These are phyloP conservation scores for Ambrosiella cleistominuta DNA, from an alignment of 2,329 filamentous ascomycete genomes.

Conservation along the genomic window DNA sequence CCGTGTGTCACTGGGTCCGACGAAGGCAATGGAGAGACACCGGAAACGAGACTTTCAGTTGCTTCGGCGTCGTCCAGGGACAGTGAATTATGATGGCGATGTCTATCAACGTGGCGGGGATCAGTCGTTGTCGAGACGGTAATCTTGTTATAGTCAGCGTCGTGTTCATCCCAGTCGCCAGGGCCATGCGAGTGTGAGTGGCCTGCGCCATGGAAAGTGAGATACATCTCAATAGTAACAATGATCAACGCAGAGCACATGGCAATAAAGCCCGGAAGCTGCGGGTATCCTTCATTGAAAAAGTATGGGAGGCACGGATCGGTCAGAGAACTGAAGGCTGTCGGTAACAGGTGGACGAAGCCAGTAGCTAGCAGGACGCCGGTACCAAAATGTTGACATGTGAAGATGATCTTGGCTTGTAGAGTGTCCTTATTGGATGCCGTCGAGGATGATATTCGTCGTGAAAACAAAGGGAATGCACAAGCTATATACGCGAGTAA, in stretches of 20 bases:
- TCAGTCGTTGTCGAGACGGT: neutral
- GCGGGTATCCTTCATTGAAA: slow-evolving; percentile 63
- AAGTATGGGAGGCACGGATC: slow-evolving; percentile 58
- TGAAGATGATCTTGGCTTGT: slow-evolving; percentile 43
- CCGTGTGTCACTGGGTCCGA: slow-evolving; percentile 21
- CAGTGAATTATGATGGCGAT: slow-evolving; percentile 30
- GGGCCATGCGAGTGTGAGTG: slow-evolving; percentile 39
- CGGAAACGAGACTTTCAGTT: slow-evolving; percentile 37
- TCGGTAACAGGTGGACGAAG: slow-evolving; percentile 60
- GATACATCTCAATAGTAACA: slow-evolving; percentile 73
- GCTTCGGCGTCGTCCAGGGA: slow-evolving; percentile 33
- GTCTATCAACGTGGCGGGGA: slow-evolving; percentile 16
- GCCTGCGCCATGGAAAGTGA: slow-evolving; percentile 52
- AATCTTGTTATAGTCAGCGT: slow-evolving; percentile 16
- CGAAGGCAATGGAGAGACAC: slow-evolving; percentile 39
- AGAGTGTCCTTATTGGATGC: slow-evolving; percentile 3
- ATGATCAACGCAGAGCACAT: slow-evolving; percentile 72
- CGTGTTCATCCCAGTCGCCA: slow-evolving; percentile 31
- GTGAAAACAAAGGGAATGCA: slow-evolving; percentile 47
- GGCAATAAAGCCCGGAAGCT: slow-evolving; percentile 64
- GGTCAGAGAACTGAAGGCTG: slow-evolving; percentile 47
- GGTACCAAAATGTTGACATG: slow-evolving; percentile 61
- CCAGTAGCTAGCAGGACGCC: slow-evolving; percentile 75
- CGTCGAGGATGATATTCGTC: slow-evolving; percentile 24
- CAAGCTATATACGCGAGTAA: slow-evolving; percentile 30